Evolutionary conservation across 495 filamentous ascomycete species (phyloP).

Genomic region (Daldinia bambusicola): DNA sequence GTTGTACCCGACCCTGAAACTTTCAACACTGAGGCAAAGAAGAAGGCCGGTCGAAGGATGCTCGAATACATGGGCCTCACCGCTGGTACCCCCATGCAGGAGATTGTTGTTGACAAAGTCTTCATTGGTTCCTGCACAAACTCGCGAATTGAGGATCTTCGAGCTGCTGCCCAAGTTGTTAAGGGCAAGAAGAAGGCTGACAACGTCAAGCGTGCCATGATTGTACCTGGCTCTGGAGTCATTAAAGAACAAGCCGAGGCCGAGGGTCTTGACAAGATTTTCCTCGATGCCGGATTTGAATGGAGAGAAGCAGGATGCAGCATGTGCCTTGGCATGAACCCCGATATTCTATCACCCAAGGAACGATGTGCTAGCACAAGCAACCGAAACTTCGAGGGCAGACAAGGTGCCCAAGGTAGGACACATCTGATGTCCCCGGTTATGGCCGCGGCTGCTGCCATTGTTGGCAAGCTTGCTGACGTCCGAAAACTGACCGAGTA

Average conservation of each 20-base stretch:
- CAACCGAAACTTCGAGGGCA: slow-evolving; percentile 97
- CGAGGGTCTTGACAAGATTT: slow-evolving; percentile 93
- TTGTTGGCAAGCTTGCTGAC: slow-evolving; percentile 90
- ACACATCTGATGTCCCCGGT: slow-evolving; percentile 97
- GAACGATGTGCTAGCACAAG: slow-evolving; percentile 95
- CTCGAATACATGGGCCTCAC: slow-evolving; percentile 96
- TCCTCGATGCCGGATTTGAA: slow-evolving; percentile 91
- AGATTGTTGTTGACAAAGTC: slow-evolving; percentile 90
- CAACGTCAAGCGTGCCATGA: slow-evolving; percentile 93
- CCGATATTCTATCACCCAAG: slow-evolving; percentile 92
- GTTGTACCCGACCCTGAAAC: slow-evolving; percentile 89
- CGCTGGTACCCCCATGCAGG: slow-evolving; percentile 87
- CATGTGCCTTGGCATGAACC: slow-evolving; percentile 99
- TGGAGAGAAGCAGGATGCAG: slow-evolving; percentile 98
- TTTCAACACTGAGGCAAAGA: slow-evolving; percentile 80
- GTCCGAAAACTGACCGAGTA: slow-evolving; percentile 78
- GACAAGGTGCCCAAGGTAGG: slow-evolving; percentile 91
- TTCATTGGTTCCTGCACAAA: slow-evolving; percentile 99
- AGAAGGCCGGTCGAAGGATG: slow-evolving; percentile 78
- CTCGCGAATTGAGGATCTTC: slow-evolving; percentile 94
- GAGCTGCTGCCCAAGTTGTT: slow-evolving; percentile 84
- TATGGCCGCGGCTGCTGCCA: slow-evolving; percentile 92
- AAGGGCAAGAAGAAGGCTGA: slow-evolving; percentile 84
- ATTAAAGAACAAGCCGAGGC: slow-evolving; percentile 93
- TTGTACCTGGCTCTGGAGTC: slow-evolving; percentile 94